phyloP scores from a whole-genome alignment of 208 protist genomes.

The Acanthamoeba healyi region DNA sequence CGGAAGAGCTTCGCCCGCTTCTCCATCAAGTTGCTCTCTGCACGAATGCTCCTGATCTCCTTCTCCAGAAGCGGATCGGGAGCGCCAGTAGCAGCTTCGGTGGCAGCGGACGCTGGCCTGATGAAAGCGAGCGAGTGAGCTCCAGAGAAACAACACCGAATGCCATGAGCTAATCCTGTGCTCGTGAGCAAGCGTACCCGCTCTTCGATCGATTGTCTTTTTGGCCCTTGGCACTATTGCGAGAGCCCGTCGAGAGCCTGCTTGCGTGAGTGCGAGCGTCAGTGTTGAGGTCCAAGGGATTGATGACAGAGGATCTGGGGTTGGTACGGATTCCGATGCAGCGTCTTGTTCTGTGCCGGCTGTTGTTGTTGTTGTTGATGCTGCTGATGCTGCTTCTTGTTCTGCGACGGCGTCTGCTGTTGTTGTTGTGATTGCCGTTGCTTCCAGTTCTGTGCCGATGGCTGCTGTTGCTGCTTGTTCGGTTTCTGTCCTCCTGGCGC shows the following conservation, averaged over 20 bases:
- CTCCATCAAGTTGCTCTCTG: neutral
- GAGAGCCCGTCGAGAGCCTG: neutral
- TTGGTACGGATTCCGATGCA: no score
- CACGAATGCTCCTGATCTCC: neutral
- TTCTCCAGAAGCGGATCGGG: neutral
- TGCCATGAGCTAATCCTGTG: neutral
- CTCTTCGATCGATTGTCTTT: neutral
- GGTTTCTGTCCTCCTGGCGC: no score
- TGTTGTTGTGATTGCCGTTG: no score
- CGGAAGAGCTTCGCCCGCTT: neutral
- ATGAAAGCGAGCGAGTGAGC: neutral
- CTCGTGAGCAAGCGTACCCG: neutral
- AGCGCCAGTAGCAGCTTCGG: neutral
- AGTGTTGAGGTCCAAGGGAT: no score
- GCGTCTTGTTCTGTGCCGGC: no score
- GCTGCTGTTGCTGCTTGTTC: no score
- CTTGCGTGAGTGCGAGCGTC: neutral
- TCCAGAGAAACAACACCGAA: no score
- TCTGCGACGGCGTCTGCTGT: no score
- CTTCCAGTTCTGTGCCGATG: no score
- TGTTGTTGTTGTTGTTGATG: no score
- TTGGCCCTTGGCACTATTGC: neutral
- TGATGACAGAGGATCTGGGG: no score
- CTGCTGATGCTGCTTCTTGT: no score
- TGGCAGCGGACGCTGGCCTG: neutral